Evolutionary conservation across 352 stramenopile species (phyloP).

Genomic region (Phytophthora meadii): DNA sequence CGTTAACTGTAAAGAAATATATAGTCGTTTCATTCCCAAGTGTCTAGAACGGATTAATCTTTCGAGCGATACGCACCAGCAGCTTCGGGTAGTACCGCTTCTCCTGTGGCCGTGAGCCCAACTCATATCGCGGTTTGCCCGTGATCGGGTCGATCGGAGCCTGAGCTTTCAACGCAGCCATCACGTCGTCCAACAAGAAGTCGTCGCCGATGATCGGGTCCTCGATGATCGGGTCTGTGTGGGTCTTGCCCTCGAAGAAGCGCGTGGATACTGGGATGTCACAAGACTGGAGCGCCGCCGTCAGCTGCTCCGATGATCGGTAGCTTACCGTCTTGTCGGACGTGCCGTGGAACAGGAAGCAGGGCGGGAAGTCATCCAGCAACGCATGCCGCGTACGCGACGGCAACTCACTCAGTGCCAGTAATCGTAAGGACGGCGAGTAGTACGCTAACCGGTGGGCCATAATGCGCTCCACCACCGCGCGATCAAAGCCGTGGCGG

Average conservation of each 20-base stretch:
- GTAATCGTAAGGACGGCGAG: slow-evolving; percentile 54
- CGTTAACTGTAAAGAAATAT: slow-evolving; percentile 34
- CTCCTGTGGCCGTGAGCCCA: slow-evolving; percentile 42
- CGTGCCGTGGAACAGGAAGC: slow-evolving; percentile 74
- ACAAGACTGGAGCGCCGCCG: slow-evolving; percentile 51
- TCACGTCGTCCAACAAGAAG: slow-evolving; percentile 62
- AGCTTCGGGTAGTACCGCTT: slow-evolving; percentile 55
- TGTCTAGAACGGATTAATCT: slow-evolving; percentile 70
- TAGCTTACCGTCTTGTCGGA: slow-evolving; percentile 69
- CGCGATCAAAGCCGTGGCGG: slow-evolving; percentile 80
- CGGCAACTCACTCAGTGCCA: slow-evolving; percentile 52
- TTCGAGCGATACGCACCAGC: slow-evolving; percentile 57
- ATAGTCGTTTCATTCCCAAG: slow-evolving; percentile 28
- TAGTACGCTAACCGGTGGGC: slow-evolving; percentile 66
- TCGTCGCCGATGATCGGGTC: slow-evolving; percentile 76
- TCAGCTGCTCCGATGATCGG: slow-evolving; percentile 63
- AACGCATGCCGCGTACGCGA: slow-evolving; percentile 21
- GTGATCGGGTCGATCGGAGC: slow-evolving; percentile 43
- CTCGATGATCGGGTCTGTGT: slow-evolving; percentile 95
- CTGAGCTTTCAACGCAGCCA: slow-evolving; percentile 53
- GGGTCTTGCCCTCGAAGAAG: slow-evolving; percentile 85
- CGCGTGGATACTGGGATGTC: slow-evolving; percentile 55
- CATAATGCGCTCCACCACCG: slow-evolving; percentile 87
- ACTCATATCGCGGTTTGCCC: slow-evolving; percentile 42
- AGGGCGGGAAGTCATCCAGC: slow-evolving; percentile 56